Evolutionary conservation across 768 basidiomycete species (phyloP), one percentile per base, ranked within the genome.

Genomic region (Rubroboletus satanas): DNA sequence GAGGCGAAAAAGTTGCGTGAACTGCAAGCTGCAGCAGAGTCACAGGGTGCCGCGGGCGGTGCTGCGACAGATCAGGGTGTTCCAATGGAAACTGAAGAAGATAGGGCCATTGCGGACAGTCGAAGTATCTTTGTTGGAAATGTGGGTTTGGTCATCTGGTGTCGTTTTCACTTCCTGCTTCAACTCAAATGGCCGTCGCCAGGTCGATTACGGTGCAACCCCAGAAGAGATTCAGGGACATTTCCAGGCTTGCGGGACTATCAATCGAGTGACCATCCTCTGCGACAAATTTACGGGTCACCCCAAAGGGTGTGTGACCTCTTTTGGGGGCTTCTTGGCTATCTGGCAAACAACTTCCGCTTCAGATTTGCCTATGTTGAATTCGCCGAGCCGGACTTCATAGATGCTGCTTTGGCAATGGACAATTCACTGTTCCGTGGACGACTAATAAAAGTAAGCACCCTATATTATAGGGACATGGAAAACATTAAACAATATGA

Each of bases 221-320:
- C 97, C 97, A 17, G 97, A 98, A 73, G 97, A 99, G 70, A 94
- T 99, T 47, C 97, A 98, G 75, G 84, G 80, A 17, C 96, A 98
- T 71, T 99, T 99, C 76, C 90, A 94, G 70, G 87, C 95, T 15
- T 98, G 95, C 67, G 97, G 97, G 7, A 93, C 90, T 15, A 99
- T 99, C 73, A 99, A 99, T 75, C 85, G 97, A 64, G 94, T 99
- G 41, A 99, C 97, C 1, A 99, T 99, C 66, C 85, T 99, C 29
- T 98, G 96, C 73, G 97, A 99, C 82, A 98, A 98, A 76, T 98
- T 96, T 73, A 98, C 96, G 23, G 97, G 97, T 45, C 95, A 98
- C 75, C 96, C 97, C 45, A 98, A 98, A 83, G 97, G 97, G 94
- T 94, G 60, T 32, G 66, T 57, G 57, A 18, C 46, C 48, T 47